Evolutionary conservation across 352 stramenopile species (phyloP).

Genomic region (Phytopythium helicoides): DNA sequence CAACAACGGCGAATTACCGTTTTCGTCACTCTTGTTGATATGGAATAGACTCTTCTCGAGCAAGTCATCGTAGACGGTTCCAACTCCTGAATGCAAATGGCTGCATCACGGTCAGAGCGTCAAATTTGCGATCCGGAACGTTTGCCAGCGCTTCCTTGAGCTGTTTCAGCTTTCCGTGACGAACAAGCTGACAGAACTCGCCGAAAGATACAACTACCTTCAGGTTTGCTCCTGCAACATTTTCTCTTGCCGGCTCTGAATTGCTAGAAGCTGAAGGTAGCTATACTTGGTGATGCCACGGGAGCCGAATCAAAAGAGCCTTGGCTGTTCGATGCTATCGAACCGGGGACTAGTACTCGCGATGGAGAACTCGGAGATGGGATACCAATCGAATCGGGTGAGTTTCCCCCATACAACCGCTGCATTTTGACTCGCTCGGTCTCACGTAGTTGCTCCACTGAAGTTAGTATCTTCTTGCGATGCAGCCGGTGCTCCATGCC

Average conservation of each 20-base stretch:
- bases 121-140: slow-evolving; percentile 85
- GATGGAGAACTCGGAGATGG: not conserved
- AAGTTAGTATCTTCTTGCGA: slow-evolving; percentile 95
- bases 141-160: slow-evolving; percentile 87
- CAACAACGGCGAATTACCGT: slow-evolving; percentile 89
- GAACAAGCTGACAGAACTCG: slow-evolving; percentile 81
- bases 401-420: slow-evolving; percentile 29
- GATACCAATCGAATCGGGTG: not conserved
- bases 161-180: slow-evolving; percentile 87
- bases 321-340: too few species aligned
- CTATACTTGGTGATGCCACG: not conserved
- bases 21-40: slow-evolving; percentile 87
- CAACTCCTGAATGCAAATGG: slow-evolving; percentile 77
- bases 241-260: not conserved
- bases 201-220: slow-evolving; percentile 60
- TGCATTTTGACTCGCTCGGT: slow-evolving; percentile 46
- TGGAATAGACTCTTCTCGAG: slow-evolving; percentile 90
- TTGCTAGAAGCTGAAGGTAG: not conserved
- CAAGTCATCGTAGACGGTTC: slow-evolving; percentile 89
- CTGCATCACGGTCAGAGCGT: slow-evolving; percentile 62
- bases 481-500: slow-evolving; percentile 94
- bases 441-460: slow-evolving; percentile 68
- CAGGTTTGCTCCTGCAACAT: slow-evolving; percentile 11
- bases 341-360: too few species aligned
- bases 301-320: not conserved